A percentile compares a stretch with the other conserved stretches of the same genome.
These are phyloP conservation scores for Kuraishia ogatae DNA, from an alignment of 805 yeast species.

Conservation along the genomic window DNA sequence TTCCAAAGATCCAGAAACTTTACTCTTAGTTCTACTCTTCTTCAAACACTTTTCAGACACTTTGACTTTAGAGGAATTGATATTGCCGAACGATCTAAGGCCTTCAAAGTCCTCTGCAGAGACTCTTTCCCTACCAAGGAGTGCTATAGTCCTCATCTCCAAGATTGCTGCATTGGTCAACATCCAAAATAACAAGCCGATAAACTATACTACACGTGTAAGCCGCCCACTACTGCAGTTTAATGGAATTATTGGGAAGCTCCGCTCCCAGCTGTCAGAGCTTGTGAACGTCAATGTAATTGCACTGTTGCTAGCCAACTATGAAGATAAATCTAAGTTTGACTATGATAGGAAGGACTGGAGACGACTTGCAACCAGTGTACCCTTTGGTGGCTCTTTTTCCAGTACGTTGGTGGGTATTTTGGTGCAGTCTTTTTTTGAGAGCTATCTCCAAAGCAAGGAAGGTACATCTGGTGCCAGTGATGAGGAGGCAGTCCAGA, in stretches of 20 bases:
- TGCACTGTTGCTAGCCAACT: slow-evolving; percentile 40
- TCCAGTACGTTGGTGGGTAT: slow-evolving; percentile 62
- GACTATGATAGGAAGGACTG: slow-evolving; percentile 38
- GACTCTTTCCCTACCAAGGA: slow-evolving; percentile 27
- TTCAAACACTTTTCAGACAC: slow-evolving; percentile 24
- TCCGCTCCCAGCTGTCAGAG: slow-evolving; percentile 42
- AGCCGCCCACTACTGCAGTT: slow-evolving; percentile 59
- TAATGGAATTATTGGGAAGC: slow-evolving; percentile 51
- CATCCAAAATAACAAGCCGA: slow-evolving; percentile 37
- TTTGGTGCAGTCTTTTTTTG: slow-evolving; percentile 44
- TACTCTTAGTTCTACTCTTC: slow-evolving; percentile 40
- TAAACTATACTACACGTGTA: slow-evolving; percentile 59
- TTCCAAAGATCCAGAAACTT: slow-evolving; percentile 24
- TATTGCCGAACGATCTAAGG: slow-evolving; percentile 21
- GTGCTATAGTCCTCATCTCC: slow-evolving; percentile 32
- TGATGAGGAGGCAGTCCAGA: slow-evolving; percentile 4
- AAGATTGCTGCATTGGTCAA: slow-evolving; percentile 40
- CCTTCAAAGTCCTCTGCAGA: slow-evolving; percentile 18
- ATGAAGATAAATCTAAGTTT: slow-evolving; percentile 46
- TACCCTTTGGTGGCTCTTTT: slow-evolving; percentile 52
- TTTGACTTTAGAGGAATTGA: slow-evolving; percentile 31
- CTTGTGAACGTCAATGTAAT: slow-evolving; percentile 43
- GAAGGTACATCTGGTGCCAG: background rate
- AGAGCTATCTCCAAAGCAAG: slow-evolving; percentile 14
- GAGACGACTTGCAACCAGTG: slow-evolving; percentile 41